These are phyloP conservation scores for Colletotrichum siamense DNA, from an alignment of 2,329 filamentous ascomycete species.

Conservation along the genomic window DNA sequence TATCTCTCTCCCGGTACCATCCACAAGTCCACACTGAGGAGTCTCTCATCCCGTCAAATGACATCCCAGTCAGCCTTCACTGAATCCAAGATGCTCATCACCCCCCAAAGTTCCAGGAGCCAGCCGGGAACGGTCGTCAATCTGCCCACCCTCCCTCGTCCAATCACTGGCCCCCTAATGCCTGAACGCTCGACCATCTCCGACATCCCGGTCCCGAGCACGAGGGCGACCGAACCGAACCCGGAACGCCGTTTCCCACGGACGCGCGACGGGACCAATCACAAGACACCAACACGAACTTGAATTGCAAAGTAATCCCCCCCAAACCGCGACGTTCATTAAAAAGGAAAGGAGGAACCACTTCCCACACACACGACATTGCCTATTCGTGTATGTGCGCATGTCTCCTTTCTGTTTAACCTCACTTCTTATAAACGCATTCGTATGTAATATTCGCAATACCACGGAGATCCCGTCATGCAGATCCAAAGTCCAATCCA, in stretches of 20 bases:
- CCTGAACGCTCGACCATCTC: neutral
- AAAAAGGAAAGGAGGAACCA: neutral
- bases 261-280: neutral
- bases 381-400: neutral
- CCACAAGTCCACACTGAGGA: neutral
- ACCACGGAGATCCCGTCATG: neutral
- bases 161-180: neutral
- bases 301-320: neutral
- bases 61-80: neutral
- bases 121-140: neutral
- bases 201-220: neutral
- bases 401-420: neutral
- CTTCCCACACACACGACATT: neutral
- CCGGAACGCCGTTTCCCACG: neutral
- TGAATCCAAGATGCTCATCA: neutral
- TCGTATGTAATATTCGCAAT: neutral
- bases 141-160: neutral
- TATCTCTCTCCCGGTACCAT: neutral
- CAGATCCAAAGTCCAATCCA: neutral
- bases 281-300: neutral
- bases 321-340: neutral
- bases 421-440: neutral
- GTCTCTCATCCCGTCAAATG: neutral
- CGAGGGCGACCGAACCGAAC: neutral
- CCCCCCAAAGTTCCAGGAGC: neutral